These are phyloP conservation scores for Rosa hybrid DNA, from an alignment of 331 rosid genomes.

Conservation along the genomic window DNA sequence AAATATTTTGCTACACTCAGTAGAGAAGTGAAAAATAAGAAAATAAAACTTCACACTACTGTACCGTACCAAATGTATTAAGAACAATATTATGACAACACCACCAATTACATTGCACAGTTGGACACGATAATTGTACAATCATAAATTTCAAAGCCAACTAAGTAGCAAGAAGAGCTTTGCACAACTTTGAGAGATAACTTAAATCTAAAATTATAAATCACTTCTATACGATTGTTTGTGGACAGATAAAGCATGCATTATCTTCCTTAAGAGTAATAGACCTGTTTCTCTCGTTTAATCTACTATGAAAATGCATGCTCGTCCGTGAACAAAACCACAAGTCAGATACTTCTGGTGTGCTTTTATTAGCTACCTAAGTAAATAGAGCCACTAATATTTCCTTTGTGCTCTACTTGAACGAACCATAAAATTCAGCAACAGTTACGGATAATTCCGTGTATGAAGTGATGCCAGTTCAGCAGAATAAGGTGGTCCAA, in stretches of 20 bases:
- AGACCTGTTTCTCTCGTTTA: background rate
- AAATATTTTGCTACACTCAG: conserved; percentile 1
- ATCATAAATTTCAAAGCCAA: background rate
- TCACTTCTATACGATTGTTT: background rate
- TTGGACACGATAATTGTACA: background rate
- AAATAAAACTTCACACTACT: background rate
- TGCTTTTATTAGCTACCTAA: background rate
- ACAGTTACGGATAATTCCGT: background rate
- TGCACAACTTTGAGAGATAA: background rate
- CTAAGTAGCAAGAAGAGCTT: background rate
- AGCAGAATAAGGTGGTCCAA: background rate
- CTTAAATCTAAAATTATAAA: background rate
- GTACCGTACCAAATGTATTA: background rate
- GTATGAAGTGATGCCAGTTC: background rate
- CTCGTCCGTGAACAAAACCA: background rate
- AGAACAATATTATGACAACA: background rate
- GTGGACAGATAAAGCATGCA: background rate
- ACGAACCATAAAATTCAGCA: background rate
- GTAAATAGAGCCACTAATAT: background rate
- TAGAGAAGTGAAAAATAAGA: background rate
- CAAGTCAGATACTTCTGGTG: background rate
- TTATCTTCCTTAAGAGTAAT: background rate
- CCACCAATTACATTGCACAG: background rate
- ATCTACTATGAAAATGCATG: background rate
- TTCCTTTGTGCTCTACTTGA: background rate